A percentile compares a stretch with the other conserved stretches of the same genome.
Conservation (phyloP, 306 rosid species). For the Arachis stenosperma region DNA sequence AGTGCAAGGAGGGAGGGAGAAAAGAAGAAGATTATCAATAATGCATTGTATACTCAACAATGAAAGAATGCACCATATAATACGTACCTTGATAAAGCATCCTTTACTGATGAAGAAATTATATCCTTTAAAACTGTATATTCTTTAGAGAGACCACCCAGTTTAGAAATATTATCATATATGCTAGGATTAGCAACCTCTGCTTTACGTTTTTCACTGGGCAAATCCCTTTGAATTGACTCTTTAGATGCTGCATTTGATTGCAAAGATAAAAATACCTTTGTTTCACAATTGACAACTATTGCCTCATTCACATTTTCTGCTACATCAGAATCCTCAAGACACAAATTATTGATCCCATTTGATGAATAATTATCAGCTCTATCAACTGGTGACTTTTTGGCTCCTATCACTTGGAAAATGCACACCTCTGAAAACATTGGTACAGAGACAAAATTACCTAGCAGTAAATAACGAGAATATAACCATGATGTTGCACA, state of each 20-base stretch:
- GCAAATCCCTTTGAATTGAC: constrained; percentile 43
- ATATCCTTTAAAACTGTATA: constrained; percentile 68
- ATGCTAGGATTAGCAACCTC: constrained; percentile 44
- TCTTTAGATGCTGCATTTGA: constrained; percentile 50
- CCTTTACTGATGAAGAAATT: constrained; percentile 54
- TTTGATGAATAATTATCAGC: constrained; percentile 39
- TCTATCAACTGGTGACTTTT: constrained; percentile 37
- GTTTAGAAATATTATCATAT: constrained; percentile 41
- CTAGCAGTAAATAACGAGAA: constrained; percentile 65
- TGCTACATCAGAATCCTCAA: constrained; percentile 42
- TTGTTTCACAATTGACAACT: constrained; percentile 53
- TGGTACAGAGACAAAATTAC: constrained; percentile 71
- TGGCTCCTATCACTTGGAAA: constrained; percentile 64
- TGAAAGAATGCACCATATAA: constrained; percentile 27
- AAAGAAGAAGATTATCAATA: constrained; percentile 1
- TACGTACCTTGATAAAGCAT: constrained; percentile 71
- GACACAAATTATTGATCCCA: constrained; percentile 38
- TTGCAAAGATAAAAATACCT: constrained; percentile 58
- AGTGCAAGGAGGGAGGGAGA: constrained; percentile 6
- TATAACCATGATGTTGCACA: constrained; percentile 57
- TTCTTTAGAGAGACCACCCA: constrained; percentile 89
- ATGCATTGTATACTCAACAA: constrained; percentile 12
- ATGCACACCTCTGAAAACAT: constrained; percentile 60
- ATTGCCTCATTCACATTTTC: constrained; percentile 54
- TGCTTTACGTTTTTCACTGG: constrained; percentile 42